Conservation (phyloP, 495 filamentous ascomycete genomes). For the Neurospora sp. region DNA sequence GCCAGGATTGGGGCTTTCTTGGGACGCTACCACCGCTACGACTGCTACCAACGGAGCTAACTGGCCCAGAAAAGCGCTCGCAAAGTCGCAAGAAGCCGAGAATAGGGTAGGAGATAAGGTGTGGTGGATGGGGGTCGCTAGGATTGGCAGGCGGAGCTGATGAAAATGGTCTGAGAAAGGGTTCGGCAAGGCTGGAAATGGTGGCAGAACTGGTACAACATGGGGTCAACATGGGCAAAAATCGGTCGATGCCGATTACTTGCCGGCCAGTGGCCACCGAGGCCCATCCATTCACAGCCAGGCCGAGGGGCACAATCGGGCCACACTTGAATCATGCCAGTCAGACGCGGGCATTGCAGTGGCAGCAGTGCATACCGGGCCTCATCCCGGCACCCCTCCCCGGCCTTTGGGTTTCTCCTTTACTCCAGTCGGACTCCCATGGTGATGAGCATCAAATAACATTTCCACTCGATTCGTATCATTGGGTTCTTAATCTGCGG, state of each 20-base stretch:
- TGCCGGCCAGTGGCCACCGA: constrained; percentile 17
- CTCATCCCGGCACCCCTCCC: not conserved
- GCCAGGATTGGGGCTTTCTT: not conserved
- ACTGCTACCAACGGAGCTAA: not conserved
- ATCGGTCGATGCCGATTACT: constrained; percentile 26
- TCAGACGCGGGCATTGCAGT: not conserved
- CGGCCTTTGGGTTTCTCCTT: not conserved
- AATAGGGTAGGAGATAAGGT: constrained; percentile 14
- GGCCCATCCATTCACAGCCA: constrained; percentile 1
- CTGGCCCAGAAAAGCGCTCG: not conserved
- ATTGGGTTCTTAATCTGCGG: not conserved
- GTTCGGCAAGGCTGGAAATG: constrained; percentile 14
- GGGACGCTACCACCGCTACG: not conserved
- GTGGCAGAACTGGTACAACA: constrained; percentile 17
- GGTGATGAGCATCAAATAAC: not conserved
- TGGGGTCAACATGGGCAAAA: constrained; percentile 11
- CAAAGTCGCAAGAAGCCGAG: not conserved
- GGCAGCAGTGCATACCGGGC: not conserved
- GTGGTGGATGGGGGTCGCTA: constrained; percentile 2
- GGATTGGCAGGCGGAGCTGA: constrained; percentile 16
- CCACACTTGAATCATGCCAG: constrained; percentile 26
- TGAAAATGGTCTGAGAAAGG: constrained; percentile 23
- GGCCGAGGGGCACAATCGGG: constrained; percentile 15
- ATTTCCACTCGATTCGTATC: not conserved
- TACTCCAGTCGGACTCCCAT: not conserved